Base-by-base conservation (phyloP, 495 filamentous ascomycete species). In the Lasiosphaeris hirsuta region DNA sequence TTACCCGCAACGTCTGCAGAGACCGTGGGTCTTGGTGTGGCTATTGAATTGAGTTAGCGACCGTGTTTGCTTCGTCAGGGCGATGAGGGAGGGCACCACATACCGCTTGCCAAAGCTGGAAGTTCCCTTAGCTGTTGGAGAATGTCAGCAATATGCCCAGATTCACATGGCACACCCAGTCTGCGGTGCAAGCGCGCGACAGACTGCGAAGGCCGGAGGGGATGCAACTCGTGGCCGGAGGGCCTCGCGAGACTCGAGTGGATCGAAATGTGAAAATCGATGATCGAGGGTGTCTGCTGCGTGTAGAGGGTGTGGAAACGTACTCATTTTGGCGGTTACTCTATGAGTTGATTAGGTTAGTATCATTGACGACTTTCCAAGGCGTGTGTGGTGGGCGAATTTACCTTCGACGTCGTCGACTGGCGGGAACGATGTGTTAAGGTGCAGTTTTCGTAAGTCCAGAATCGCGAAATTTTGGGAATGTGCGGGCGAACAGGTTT, bases 1-100 rank as follows among this genome's bases (percentile, higher is more conserved):
- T 88, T 82, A 75, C 96, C 94, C 94, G 87, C 94, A 98, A 78
- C 94, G 95, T 84, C 95, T 86, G 90, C 94, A 98, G 75, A 98
- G 84, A 68, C 90, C 94, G 84, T 98, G 94, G 78, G 95, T 90
- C 84, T 98, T 98, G 84, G 93, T 98, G 84, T 98, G 90, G 85
- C 69, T 71, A 23, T 51, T n/a, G 44, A 45, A 14, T 14, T 51
- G 37, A 64, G 61, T 70, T 47, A 70, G 67, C 49, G 33, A 51
- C 7, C 37, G 41, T 50, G 19, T 13, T 23, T 7, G n/a, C 41
- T 10, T 14, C 18, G 18, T 50, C 15, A 13, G 14, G 23, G 14
- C 8, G 19, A 15, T 14, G 40, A 8, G 44, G 19, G 19, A 17
- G 6, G 41, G 11, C 11, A 35, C 13, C 48, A 68, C 69, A 58